Evolutionary conservation across 352 stramenopile species (phyloP).

Genomic region (Globisporangium megalacanthum): DNA sequence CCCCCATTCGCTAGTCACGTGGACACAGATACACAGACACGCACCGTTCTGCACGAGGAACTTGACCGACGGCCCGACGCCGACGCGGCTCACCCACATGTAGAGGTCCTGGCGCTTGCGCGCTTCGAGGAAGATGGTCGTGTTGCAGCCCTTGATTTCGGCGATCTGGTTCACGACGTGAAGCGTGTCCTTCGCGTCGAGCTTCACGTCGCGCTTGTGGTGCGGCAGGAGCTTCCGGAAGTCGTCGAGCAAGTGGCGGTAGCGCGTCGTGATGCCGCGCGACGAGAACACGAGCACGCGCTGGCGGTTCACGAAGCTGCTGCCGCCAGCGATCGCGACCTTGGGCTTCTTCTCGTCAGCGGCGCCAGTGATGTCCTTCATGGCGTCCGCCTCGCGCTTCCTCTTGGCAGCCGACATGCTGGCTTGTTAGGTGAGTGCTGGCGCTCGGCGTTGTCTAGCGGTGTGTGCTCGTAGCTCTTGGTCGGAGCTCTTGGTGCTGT

Average conservation of each 20-base stretch:
- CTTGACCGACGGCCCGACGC: slow-evolving; percentile 94
- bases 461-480: slow-evolving; percentile 7
- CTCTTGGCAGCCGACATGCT: slow-evolving; percentile 18
- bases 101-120: slow-evolving; percentile 98
- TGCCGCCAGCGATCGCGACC: slow-evolving; percentile 20
- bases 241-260: slow-evolving; percentile 98
- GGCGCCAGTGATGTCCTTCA: slow-evolving; percentile 17
- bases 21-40: slow-evolving; percentile 10
- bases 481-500: neutral
- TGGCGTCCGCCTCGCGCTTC: slow-evolving; percentile 17
- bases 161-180: slow-evolving; percentile 98
- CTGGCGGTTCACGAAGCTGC: slow-evolving; percentile 90
- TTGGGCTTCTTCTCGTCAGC: slow-evolving; percentile 42
- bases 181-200: slow-evolving; percentile 94
- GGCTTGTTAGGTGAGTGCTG: neutral
- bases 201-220: slow-evolving; percentile 99
- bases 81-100: slow-evolving; percentile 96
- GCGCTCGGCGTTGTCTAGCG: slow-evolving; percentile 6
- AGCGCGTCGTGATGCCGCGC: slow-evolving; percentile 91
- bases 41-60: slow-evolving; percentile 98
- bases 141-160: slow-evolving; percentile 98
- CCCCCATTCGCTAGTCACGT: neutral
- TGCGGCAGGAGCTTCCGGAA: slow-evolving; percentile 97
- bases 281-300: slow-evolving; percentile 91
- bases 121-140: slow-evolving; percentile 95